Evolutionary conservation across 371 early-diverging fungal genomes (phyloP), one percentile per base, ranked within the genome.

Genomic region (Apophysomyces elegans): DNA sequence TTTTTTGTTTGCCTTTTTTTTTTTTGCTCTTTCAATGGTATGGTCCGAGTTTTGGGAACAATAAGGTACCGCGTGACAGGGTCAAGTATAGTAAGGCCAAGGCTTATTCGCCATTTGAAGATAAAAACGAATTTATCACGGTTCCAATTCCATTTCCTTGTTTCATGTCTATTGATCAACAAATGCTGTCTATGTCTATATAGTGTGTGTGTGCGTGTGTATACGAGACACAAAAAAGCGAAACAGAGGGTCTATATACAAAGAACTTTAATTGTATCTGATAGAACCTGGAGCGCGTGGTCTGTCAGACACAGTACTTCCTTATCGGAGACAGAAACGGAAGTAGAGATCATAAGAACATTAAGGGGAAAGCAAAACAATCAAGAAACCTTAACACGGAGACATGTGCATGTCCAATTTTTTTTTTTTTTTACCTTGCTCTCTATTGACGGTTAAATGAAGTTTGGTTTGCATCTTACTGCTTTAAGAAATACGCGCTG

Each of bases 201-300:
- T 1, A 13, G 9, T 18, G 9, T 5, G 7, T 50, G 5, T 21
- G 32, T 26, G 2, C 3, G 32, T 26, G 32, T 26, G 26, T 26
- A 2, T 26, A 26, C 2, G 32, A 26, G 32, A 26, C 32, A 26
- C 32, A 26, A 26, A 26, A 3, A 26, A 26, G 32, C 32, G 54
- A 21, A 5, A 50, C 54, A 50, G 11, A 8, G 41, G 54, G 54
- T 21, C 21, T 9, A 21, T 16, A 32, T 50, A 9, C 16, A 50
- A 7, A 50, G 16, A 16, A 21, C 41, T n/a, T 47, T 47, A 47
- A 47, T 47, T 47, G 47, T 47, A 47, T 47, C n/a, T 47, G 47
- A 14, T 26, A 26, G 16, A 47, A 47, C 47, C 47, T 47, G 41
- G 47, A 47, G n/a, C 47, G 47, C 47, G 47, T 47, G 47, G 47